Conservation (phyloP, 306 rosid genomes). For the Cucurbita maxima region DNA sequence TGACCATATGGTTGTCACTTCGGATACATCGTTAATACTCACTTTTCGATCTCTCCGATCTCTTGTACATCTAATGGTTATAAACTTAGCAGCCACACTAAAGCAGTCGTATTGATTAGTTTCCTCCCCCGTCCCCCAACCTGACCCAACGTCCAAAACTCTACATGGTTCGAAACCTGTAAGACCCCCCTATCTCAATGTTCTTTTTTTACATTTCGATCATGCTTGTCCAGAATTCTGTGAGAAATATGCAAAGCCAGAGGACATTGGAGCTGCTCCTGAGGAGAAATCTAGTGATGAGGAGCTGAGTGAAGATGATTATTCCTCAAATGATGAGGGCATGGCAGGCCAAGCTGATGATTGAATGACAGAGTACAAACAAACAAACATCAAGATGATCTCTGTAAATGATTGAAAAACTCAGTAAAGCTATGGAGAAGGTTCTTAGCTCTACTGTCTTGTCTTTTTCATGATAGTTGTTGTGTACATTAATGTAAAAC, state of each 20-base stretch:
- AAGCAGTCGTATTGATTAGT: too few species aligned
- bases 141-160: background rate
- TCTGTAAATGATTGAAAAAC: slow-evolving; percentile 29
- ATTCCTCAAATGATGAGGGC: slow-evolving; percentile 47
- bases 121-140: background rate
- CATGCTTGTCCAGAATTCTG: slow-evolving; percentile 41
- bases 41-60: background rate
- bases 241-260: slow-evolving; percentile 69
- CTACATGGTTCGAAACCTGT: background rate
- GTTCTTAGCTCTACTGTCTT: slow-evolving; percentile 14
- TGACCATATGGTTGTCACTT: too few species aligned
- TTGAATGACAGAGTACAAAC: background rate
- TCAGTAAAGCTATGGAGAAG: slow-evolving; percentile 19
- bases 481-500: slow-evolving; percentile 1
- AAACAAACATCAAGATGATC: slow-evolving; percentile 4
- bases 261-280: slow-evolving; percentile 37
- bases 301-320: slow-evolving; percentile 67
- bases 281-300: slow-evolving; percentile 61
- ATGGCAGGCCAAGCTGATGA: slow-evolving; percentile 65
- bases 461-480: slow-evolving; percentile 16
- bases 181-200: background rate
- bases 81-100: background rate
- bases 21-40: background rate
- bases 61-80: background rate
- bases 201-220: background rate